A percentile compares a stretch with the other conserved stretches of the same genome.
These are phyloP conservation scores for Lasiosphaeria miniovina DNA, from an alignment of 495 filamentous ascomycete species.

Conservation along the genomic window DNA sequence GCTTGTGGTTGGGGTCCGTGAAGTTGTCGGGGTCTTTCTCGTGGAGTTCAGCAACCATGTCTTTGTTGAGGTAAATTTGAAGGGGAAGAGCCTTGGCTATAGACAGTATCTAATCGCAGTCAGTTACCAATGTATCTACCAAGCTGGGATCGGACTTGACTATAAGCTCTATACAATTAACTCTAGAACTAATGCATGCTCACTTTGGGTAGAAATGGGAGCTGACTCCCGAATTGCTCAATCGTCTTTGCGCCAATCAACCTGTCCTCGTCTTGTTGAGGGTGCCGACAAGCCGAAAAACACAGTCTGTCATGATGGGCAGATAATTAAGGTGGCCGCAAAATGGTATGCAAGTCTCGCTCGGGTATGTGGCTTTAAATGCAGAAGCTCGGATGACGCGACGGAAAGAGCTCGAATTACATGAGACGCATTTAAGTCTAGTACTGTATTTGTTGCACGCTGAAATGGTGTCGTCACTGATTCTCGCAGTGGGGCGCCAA, in stretches of 20 bases:
- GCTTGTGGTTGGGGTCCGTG: constrained; percentile 75
- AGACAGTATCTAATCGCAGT: constrained; percentile 53
- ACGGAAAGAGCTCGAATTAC: no score
- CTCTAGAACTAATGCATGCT: no score
- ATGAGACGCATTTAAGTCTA: no score
- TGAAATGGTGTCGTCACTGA: no score
- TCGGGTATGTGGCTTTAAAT: no score
- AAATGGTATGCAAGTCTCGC: neutral
- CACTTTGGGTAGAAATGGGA: constrained; percentile 72
- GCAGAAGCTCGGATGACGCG: no score
- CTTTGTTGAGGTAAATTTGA: constrained; percentile 75
- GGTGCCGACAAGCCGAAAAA: constrained; percentile 51
- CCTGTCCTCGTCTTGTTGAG: constrained; percentile 59
- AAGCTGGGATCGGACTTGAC: no score
- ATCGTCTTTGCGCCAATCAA: constrained; percentile 63
- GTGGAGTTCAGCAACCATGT: constrained; percentile 61
- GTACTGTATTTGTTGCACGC: no score
- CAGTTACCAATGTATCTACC: no score
- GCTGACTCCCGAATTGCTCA: constrained; percentile 60
- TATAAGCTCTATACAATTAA: no score
- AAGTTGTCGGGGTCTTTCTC: constrained; percentile 61
- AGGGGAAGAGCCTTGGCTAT: constrained; percentile 76
- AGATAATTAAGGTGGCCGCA: neutral
- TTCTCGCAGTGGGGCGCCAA: no score
- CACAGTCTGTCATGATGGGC: constrained; percentile 22